Evolutionary conservation across 2,329 filamentous ascomycete species (phyloP).

Genomic region (Ilyonectria mors-panacis): DNA sequence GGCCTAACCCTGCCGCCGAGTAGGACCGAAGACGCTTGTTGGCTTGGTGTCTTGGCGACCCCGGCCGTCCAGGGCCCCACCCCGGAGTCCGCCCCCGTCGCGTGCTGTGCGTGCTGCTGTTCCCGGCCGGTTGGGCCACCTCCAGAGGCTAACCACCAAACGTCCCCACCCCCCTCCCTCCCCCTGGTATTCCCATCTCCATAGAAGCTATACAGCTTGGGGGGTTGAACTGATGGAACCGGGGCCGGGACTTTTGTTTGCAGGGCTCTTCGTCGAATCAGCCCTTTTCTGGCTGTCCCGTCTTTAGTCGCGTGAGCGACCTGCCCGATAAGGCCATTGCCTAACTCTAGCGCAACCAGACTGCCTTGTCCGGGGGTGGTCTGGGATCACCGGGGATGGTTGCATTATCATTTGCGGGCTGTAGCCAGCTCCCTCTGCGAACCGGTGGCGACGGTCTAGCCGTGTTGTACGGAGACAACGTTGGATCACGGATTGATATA

Average conservation of each 20-base stretch:
- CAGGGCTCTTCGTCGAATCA: neutral
- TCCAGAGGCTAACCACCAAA: neutral
- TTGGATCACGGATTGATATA: slow-evolving; percentile 16
- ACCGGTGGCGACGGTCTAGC: slow-evolving; percentile 11
- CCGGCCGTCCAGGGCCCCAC: slow-evolving; percentile 1
- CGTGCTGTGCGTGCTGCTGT: neutral
- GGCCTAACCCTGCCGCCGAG: slow-evolving; percentile 15
- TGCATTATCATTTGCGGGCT: neutral
- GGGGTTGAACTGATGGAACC: neutral
- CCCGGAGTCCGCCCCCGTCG: slow-evolving; percentile 1
- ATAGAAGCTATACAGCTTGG: neutral
- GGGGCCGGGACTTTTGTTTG: slow-evolving; percentile 18
- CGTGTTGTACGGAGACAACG: neutral
- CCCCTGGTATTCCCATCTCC: neutral
- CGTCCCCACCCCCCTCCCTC: neutral
- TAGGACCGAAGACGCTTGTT: slow-evolving; percentile 20
- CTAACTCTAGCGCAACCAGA: slow-evolving; percentile 7
- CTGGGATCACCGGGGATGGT: neutral
- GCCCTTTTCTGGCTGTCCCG: slow-evolving; percentile 9
- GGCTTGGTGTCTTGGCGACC: slow-evolving; percentile 9
- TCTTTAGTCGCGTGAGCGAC: slow-evolving; percentile 10
- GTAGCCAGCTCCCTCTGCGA: neutral
- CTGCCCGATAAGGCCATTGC: slow-evolving; percentile 28
- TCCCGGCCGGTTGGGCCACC: slow-evolving; percentile 30
- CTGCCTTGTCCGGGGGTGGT: neutral